Percentiles rank a stretch among this genome's conserved stretches.
phyloP scores from a whole-genome alignment of 208 protist genomes.

The Wallacemonas sp. region DNA sequence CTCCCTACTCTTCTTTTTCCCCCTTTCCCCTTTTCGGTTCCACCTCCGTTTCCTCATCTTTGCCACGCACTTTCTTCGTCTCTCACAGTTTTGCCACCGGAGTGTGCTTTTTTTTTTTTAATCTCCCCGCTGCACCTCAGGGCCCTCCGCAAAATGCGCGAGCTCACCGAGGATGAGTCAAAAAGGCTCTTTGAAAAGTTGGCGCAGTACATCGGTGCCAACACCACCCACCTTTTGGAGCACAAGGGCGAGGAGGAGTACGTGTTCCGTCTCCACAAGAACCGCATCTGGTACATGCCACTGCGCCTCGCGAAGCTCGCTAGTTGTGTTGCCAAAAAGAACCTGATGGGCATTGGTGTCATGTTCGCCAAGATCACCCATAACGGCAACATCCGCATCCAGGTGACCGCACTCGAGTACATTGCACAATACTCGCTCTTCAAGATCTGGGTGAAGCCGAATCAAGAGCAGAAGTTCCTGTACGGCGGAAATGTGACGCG shows the following conservation, averaged over 20 bases:
- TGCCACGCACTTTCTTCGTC: too few species aligned
- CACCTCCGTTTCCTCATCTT: too few species aligned
- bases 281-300: slow-evolving; percentile 92
- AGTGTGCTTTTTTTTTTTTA: too few species aligned
- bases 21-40: slow-evolving; percentile 3
- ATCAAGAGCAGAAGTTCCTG: slow-evolving; percentile 98
- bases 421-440: slow-evolving; percentile 93
- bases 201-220: slow-evolving; percentile 90
- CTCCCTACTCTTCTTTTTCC: slow-evolving; percentile 6
- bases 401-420: slow-evolving; percentile 89
- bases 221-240: slow-evolving; percentile 84
- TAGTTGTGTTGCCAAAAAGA: slow-evolving; percentile 84
- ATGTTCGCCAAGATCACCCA: slow-evolving; percentile 91
- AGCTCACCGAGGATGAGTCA: slow-evolving; percentile 82
- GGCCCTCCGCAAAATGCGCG: slow-evolving; percentile 81
- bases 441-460: slow-evolving; percentile 99
- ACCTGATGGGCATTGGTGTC: slow-evolving; percentile 89
- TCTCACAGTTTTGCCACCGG: too few species aligned
- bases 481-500: slow-evolving; percentile 99
- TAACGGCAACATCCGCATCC: slow-evolving; percentile 87
- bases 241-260: slow-evolving; percentile 79
- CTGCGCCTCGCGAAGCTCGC: slow-evolving; percentile 78
- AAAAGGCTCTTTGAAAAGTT: slow-evolving; percentile 92
- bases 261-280: slow-evolving; percentile 92
- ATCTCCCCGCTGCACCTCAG: too few species aligned